phyloP scores from a whole-genome alignment of 352 stramenopile genomes.

The Pythium monospermum region DNA sequence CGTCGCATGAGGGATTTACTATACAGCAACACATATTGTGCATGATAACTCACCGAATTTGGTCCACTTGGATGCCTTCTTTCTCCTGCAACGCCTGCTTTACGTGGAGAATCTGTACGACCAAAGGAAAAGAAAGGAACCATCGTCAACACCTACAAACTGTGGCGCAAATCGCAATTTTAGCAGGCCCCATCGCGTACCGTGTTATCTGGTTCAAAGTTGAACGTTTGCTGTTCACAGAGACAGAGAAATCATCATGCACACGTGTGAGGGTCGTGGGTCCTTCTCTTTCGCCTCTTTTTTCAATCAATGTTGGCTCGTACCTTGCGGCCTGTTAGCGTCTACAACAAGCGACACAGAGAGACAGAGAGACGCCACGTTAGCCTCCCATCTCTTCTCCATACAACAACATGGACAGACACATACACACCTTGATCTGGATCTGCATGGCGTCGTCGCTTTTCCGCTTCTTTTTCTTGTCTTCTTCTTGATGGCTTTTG shows the following conservation, averaged over 20 bases:
- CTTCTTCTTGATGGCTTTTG: conserved; percentile 2
- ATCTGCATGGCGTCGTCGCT: conserved; percentile 87
- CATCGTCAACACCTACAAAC: background rate
- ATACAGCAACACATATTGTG: no score
- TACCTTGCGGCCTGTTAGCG: conserved; percentile 81
- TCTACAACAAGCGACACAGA: conserved; percentile 31
- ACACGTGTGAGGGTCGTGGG: background rate
- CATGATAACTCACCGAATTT: conserved; percentile 43
- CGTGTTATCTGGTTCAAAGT: conserved; percentile 86
- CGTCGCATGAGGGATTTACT: no score
- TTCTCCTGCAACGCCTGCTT: conserved; percentile 99
- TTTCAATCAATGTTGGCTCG: no score
- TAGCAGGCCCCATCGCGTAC: no score
- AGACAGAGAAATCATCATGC: background rate
- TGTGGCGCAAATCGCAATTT: no score
- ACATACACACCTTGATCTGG: conserved; percentile 72
- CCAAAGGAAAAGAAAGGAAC: no score
- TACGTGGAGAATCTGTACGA: conserved; percentile 89
- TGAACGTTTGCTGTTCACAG: conserved; percentile 81
- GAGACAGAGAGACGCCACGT: background rate
- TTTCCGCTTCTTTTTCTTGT: conserved; percentile 8
- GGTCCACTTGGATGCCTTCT: conserved; percentile 92
- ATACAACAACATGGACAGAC: background rate
- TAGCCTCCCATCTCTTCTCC: background rate
- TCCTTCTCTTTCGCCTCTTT: background rate